These are phyloP conservation scores for Dipodascopsis uninucleata DNA, from an alignment of 805 yeast genomes.

Conservation along the genomic window DNA sequence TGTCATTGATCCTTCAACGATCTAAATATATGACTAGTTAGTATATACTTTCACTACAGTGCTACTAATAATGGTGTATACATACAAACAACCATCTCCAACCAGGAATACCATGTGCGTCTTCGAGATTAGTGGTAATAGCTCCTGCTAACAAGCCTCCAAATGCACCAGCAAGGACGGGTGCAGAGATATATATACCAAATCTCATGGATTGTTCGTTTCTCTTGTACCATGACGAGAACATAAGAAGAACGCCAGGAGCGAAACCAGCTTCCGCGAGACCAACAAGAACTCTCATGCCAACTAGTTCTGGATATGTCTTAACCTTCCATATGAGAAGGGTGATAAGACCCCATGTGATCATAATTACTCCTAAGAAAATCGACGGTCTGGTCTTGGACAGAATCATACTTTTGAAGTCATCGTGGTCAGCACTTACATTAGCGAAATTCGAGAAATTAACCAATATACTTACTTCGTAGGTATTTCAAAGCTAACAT, in stretches of 20 bases:
- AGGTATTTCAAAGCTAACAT: slow-evolving; percentile 1
- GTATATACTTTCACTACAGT: no score
- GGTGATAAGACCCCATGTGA: slow-evolving; percentile 6
- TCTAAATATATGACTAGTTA: background rate
- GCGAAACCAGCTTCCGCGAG: no score
- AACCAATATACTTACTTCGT: slow-evolving; percentile 6
- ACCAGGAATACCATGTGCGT: slow-evolving; percentile 51
- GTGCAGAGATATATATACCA: slow-evolving; percentile 57
- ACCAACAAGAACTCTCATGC: no score
- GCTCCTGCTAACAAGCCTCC: slow-evolving; percentile 64
- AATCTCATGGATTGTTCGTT: slow-evolving; percentile 58
- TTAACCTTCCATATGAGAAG: background rate
- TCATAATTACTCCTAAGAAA: slow-evolving; percentile 6
- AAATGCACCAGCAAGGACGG: slow-evolving; percentile 57
- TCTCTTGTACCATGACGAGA: slow-evolving; percentile 48
- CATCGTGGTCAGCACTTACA: no score
- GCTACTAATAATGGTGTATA: no score
- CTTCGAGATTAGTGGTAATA: slow-evolving; percentile 46
- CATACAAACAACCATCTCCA: slow-evolving; percentile 82
- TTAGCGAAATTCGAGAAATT: slow-evolving; percentile 1
- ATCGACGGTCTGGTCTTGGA: slow-evolving; percentile 3
- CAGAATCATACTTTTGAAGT: slow-evolving; percentile 6
- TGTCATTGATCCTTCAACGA: background rate
- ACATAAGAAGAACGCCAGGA: slow-evolving; percentile 24
- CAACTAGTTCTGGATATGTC: background rate